Conservation (phyloP, 2,329 filamentous ascomycete genomes). For the Aspergillus versicolor region DNA sequence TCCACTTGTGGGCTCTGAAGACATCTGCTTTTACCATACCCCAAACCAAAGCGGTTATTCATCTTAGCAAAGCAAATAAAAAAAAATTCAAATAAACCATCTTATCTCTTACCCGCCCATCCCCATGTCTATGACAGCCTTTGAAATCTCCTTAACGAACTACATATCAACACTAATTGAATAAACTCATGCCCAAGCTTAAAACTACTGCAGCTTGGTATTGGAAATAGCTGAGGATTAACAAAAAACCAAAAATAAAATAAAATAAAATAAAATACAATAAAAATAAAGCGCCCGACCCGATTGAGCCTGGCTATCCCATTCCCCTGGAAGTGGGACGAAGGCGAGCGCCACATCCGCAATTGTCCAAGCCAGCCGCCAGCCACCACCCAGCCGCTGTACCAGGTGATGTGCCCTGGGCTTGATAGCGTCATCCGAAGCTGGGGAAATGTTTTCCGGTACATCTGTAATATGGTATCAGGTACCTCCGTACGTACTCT, state of each 20-base stretch:
- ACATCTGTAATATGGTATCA: neutral
- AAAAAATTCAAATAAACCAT: slow-evolving; percentile 9
- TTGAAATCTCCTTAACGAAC: neutral
- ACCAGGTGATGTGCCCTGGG: neutral
- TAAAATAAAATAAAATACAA: neutral
- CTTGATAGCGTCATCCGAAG: neutral
- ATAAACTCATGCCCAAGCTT: neutral
- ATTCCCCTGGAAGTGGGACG: neutral
- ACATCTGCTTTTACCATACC: slow-evolving; percentile 27
- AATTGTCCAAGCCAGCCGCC: neutral
- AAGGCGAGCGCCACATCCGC: neutral
- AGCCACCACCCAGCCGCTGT: slow-evolving; percentile 1
- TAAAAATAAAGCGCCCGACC: neutral
- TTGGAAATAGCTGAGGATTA: too few relatives aligned
- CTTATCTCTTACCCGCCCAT: neutral
- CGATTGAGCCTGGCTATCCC: too few relatives aligned
- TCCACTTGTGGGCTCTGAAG: slow-evolving; percentile 23
- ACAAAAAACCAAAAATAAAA: neutral
- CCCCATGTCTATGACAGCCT: neutral
- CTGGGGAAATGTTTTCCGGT: neutral
- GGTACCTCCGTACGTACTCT: too few relatives aligned
- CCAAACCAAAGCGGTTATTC: slow-evolving; percentile 22
- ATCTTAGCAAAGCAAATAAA: slow-evolving; percentile 13
- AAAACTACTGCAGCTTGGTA: neutral
- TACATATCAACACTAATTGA: neutral